Percentiles rank a stretch among this genome's conserved stretches.
phyloP scores from a whole-genome alignment of 1,139 yeast genomes.

The Debaryomyces subglobosus region DNA sequence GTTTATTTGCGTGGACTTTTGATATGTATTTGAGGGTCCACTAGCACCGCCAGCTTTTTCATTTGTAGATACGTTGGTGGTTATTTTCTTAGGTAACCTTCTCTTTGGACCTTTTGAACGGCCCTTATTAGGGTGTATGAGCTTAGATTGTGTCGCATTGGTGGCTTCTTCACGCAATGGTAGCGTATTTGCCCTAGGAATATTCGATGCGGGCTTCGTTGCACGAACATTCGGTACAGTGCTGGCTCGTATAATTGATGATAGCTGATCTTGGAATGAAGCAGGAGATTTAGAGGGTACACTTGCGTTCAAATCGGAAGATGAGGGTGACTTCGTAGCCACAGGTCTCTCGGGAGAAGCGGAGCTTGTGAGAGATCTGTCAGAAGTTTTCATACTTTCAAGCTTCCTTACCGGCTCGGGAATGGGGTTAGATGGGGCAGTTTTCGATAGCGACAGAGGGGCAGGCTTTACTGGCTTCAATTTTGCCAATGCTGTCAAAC shows the following conservation, averaged over 20 bases:
- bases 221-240: constrained; percentile 23
- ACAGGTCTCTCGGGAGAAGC: background rate
- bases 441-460: constrained; percentile 3
- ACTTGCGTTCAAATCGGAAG: background rate
- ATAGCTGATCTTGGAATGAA: constrained; percentile 9
- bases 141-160: constrained; percentile 13
- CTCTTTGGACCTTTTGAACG: constrained; percentile 79
- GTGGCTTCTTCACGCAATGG: constrained; percentile 11
- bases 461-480: constrained; percentile 16
- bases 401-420: constrained; percentile 2
- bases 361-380: background rate
- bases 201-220: background rate
- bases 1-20: background rate
- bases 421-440: constrained; percentile 1
- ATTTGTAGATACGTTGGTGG: background rate
- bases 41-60: background rate
- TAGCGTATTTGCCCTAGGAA: constrained; percentile 15
- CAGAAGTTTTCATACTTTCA: constrained; percentile 2
- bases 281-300: background rate
- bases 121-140: constrained; percentile 61
- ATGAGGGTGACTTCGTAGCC: background rate
- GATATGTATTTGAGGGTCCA: background rate
- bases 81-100: constrained; percentile 54
- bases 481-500: constrained; percentile 20
- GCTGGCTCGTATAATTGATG: constrained; percentile 14